Evolutionary conservation across 2,329 filamentous ascomycete species (phyloP).

Genomic region (Xylaria polymorpha): DNA sequence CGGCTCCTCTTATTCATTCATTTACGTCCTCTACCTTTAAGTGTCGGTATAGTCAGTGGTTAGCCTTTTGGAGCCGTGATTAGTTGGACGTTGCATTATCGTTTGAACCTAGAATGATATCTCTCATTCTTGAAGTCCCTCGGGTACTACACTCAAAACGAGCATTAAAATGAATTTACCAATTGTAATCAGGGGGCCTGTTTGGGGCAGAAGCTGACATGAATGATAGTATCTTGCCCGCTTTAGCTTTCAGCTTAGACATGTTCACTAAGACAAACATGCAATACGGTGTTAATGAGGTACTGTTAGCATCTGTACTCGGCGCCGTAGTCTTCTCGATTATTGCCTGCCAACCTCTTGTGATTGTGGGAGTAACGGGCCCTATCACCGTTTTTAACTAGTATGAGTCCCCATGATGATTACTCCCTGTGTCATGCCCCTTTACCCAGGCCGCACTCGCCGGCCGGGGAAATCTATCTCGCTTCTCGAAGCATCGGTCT

Average conservation of each 20-base stretch:
- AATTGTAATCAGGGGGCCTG: not conserved
- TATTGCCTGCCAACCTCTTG: slow-evolving; percentile 83
- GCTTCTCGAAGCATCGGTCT: not conserved
- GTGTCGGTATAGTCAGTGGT: not conserved
- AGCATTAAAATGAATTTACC: not conserved
- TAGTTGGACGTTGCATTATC: not conserved
- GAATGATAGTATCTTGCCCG: slow-evolving; percentile 77
- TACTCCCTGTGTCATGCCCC: not conserved
- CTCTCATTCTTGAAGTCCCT: not conserved
- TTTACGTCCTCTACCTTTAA: not conserved
- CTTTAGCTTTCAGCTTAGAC: slow-evolving; percentile 88
- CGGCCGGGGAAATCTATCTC: not conserved
- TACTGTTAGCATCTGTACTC: slow-evolving; percentile 85
- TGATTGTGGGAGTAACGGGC: slow-evolving; percentile 91
- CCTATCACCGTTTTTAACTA: slow-evolving; percentile 96
- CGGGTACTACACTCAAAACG: not conserved
- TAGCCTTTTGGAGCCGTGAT: not conserved
- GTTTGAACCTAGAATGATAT: not conserved
- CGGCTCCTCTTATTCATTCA: slow-evolving; percentile 12
- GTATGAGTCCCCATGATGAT: slow-evolving; percentile 50
- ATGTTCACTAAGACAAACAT: slow-evolving; percentile 91
- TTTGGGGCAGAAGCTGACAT: slow-evolving; percentile 14
- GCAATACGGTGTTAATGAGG: slow-evolving; percentile 91
- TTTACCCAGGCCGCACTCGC: not conserved
- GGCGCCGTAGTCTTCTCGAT: slow-evolving; percentile 84